These are phyloP conservation scores for Kwoniella heveanensis DNA, from an alignment of 768 basidiomycete species.

Conservation along the genomic window DNA sequence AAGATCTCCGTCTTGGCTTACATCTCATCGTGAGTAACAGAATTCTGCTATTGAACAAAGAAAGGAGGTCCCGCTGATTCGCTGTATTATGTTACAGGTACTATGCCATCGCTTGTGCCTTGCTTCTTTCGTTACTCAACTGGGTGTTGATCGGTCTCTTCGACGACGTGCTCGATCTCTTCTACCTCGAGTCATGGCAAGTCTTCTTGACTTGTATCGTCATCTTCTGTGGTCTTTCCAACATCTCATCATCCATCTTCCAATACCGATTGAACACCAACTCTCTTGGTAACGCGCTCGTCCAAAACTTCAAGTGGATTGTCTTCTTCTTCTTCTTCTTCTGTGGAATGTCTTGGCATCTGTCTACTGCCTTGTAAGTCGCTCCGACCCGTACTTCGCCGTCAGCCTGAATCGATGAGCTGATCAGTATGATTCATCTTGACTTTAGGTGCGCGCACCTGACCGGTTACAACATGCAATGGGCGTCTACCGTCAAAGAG, in stretches of 20 bases:
- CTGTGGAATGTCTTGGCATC: constrained; percentile 68
- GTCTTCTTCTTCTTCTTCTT: constrained; percentile 69
- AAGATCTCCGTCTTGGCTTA: constrained; percentile 65
- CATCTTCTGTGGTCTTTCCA: constrained; percentile 52
- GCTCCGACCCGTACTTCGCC: too few relatives aligned
- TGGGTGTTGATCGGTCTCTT: constrained; percentile 69
- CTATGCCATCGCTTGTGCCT: constrained; percentile 64
- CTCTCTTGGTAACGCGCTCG: constrained; percentile 49
- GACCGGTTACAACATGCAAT: constrained; percentile 66
- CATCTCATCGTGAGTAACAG: constrained; percentile 53
- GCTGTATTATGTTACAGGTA: constrained; percentile 25
- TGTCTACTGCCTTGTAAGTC: constrained; percentile 62
- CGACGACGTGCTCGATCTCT: constrained; percentile 47
- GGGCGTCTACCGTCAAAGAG: constrained; percentile 81
- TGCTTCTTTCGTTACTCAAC: constrained; percentile 68
- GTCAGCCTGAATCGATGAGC: too few relatives aligned
- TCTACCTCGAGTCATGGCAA: constrained; percentile 55
- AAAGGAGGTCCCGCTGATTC: too few relatives aligned
- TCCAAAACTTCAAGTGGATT: constrained; percentile 54
- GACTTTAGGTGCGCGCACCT: constrained; percentile 60
- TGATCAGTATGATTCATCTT: too few relatives aligned
- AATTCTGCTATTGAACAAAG: too few relatives aligned
- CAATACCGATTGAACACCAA: constrained; percentile 55
- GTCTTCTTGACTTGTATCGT: constrained; percentile 55
- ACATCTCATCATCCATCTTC: constrained; percentile 54